These are phyloP conservation scores for Neopestalotiopsis sp. DNA, from an alignment of 2,329 filamentous ascomycete species.

Conservation along the genomic window DNA sequence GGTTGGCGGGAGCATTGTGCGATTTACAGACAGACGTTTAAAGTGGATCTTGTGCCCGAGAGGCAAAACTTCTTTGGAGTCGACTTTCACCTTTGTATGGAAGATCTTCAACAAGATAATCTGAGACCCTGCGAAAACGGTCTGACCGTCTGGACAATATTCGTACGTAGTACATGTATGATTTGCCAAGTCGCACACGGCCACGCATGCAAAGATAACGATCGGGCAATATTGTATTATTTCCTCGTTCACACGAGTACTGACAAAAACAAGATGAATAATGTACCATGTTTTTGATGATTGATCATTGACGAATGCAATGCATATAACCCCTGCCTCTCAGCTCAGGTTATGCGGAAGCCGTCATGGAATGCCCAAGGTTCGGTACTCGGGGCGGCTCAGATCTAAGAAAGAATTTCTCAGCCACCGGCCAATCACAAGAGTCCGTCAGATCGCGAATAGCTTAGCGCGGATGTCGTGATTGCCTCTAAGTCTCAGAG, in stretches of 20 bases:
- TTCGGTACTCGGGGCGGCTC: constrained; percentile 16
- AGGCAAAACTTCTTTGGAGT: background rate
- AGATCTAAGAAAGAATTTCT: constrained; percentile 13
- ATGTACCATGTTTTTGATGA: background rate
- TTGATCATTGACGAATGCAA: constrained; percentile 5
- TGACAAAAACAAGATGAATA: background rate
- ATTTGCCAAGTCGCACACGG: background rate
- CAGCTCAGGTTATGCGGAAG: constrained; percentile 8
- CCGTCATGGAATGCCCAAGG: constrained; percentile 13
- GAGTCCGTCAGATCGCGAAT: constrained; percentile 26
- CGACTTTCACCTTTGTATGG: background rate
- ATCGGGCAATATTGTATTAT: too few species aligned
- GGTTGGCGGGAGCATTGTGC: background rate
- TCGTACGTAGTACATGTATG: background rate
- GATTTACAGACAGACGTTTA: background rate
- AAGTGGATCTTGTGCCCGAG: background rate
- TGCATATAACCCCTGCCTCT: constrained; percentile 10
- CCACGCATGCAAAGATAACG: background rate
- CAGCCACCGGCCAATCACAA: constrained; percentile 31
- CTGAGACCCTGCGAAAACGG: background rate
- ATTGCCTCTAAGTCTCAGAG: constrained; percentile 37
- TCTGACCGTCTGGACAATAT: background rate
- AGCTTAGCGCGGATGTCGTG: constrained; percentile 43
- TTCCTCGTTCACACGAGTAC: too few species aligned
- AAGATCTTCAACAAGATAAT: background rate